These are phyloP conservation scores for Hansenula sp. DNA, from an alignment of 1,139 yeast species.

Conservation along the genomic window DNA sequence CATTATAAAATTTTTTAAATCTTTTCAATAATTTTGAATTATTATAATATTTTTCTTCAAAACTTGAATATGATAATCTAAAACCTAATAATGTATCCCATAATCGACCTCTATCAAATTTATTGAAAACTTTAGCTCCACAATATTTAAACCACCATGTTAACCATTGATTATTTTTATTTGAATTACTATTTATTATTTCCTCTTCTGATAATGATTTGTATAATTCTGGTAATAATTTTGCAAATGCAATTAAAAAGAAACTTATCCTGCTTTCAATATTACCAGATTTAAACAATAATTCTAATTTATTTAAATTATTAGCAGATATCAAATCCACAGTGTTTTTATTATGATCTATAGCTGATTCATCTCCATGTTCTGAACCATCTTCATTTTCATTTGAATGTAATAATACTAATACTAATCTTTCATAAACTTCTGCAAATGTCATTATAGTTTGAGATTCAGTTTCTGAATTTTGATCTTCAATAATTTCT, in stretches of 20 bases:
- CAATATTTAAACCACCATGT: constrained; percentile 94
- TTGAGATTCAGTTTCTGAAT: too few species aligned
- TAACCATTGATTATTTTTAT: constrained; percentile 82
- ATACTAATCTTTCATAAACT: constrained; percentile 69
- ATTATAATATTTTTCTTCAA: constrained; percentile 7
- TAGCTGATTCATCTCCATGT: not conserved
- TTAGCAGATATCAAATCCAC: constrained; percentile 10
- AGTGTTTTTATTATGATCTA: not conserved
- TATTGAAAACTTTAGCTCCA: constrained; percentile 86
- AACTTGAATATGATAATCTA: constrained; percentile 39
- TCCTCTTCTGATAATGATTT: constrained; percentile 80
- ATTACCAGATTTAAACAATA: constrained; percentile 37
- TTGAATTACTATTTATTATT: constrained; percentile 52
- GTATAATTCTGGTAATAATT: constrained; percentile 70
- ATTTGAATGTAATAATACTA: constrained; percentile 74
- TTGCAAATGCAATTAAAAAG: constrained; percentile 64
- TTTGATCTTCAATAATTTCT: too few species aligned
- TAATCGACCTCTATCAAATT: constrained; percentile 75
- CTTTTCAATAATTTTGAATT: constrained; percentile 28
- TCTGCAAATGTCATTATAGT: constrained; percentile 50
- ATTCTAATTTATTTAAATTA: constrained; percentile 15
- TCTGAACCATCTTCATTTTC: constrained; percentile 25
- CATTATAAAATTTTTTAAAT: constrained; percentile 29
- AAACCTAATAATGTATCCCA: constrained; percentile 90
- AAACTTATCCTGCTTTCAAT: constrained; percentile 67